Percentiles rank a stretch among this genome's conserved stretches.
Evolutionary conservation across 371 early-diverging fungal species (phyloP).

Genomic region (Phascolomyces articulosus): DNA sequence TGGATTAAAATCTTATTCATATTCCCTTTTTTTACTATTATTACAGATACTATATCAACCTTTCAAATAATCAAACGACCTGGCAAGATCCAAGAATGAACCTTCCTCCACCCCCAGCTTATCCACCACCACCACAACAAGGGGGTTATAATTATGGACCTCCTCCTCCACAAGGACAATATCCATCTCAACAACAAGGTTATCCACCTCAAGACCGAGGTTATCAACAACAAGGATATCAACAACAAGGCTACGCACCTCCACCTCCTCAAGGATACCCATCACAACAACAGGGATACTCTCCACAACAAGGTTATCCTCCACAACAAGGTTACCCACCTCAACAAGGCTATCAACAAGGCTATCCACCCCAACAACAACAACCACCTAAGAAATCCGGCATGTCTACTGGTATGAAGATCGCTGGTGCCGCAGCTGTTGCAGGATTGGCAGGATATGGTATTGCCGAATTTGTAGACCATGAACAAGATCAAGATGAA

Average conservation of each 20-base stretch:
- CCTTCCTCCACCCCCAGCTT: constrained; percentile 13
- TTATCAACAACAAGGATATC: constrained; percentile 12
- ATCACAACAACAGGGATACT: constrained; percentile 10
- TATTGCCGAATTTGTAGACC: constrained; percentile 40
- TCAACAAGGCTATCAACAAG: constrained; percentile 3
- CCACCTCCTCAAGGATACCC: constrained; percentile 13
- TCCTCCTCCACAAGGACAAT: constrained; percentile 1
- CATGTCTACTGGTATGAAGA: constrained; percentile 47
- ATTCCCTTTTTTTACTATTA: not conserved
- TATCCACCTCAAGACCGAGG: constrained; percentile 14
- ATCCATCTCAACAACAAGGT: constrained; percentile 19
- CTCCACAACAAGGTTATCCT: constrained; percentile 15
- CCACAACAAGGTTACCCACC: constrained; percentile 11
- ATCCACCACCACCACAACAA: not conserved
- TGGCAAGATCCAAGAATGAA: constrained; percentile 64
- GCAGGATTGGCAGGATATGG: constrained; percentile 44
- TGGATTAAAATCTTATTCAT: not conserved
- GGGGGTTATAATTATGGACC: not conserved
- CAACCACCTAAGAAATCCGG: constrained; percentile 15
- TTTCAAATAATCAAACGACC: constrained; percentile 57
- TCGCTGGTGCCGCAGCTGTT: constrained; percentile 44
- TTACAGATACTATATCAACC: constrained; percentile 59
- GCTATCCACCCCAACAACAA: constrained; percentile 9
- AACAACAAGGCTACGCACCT: constrained; percentile 14
- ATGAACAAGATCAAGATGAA: constrained; percentile 38